Base-by-base conservation (phyloP, 2,329 filamentous ascomycete species). In the Fonsecaea nubica region DNA sequence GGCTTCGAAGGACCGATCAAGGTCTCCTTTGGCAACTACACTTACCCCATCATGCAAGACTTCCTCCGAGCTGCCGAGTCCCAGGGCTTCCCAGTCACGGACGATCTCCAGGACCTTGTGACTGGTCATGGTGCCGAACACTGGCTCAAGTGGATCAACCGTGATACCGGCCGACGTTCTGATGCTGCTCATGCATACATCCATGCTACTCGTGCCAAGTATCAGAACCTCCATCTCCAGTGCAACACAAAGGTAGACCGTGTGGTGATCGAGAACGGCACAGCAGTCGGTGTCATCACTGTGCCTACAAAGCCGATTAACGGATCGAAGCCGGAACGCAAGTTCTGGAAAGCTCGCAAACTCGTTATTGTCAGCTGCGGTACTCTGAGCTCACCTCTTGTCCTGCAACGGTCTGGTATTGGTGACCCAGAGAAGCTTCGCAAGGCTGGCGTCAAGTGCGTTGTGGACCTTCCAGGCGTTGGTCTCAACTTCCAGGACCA, bases 61-160 rank as follows among this genome's bases (percentile, higher is more conserved):
- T 93, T 93, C 82, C 81, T 93, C 42, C 83, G 90, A 21, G 89
- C 90, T 15, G 82, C 86, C 2, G 90, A 92, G 73, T 89, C 88
- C 0, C 90, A 92, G 75, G 90, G 87, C 21, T 92, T 93, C 65
- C 91, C 88, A 0, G 83, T 87, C 12, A 91, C 91, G 12, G 90
- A 93, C 75, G 91, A 93, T 75, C 82, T 92, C 3, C 88, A 93
- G 76, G 91, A 93, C 73, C 80, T 93, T 63, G 76, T 72, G 18
- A 81, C 79, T 62, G 79, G 72, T 13, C 87, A 89, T 66, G 91
- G 91, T 69, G 91, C 90, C 54, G 90, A 93, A 79, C 90, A 93
- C 71, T 93, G 91, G 91, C 80, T 93, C 63, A 93, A 93, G 79
- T 93, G 91, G 91, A 93, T 93, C 78, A 93, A 93, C 74, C 85